These are phyloP conservation scores for Thuidium tamariscinum DNA, from an alignment of 225 moss, liverwort and hornwort genomes.

Conservation along the genomic window DNA sequence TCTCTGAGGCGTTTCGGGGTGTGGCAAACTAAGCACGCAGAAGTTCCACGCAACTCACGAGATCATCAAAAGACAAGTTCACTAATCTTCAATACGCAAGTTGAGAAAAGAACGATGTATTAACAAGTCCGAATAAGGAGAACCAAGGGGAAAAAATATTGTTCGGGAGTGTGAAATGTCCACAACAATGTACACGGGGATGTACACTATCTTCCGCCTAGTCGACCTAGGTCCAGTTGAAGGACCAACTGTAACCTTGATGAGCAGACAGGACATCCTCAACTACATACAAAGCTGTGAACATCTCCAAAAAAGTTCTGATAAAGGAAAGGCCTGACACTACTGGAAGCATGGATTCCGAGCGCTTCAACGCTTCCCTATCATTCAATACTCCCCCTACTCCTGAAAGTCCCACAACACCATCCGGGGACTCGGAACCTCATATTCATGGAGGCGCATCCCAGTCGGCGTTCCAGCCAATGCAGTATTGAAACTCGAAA, in stretches of 20 bases:
- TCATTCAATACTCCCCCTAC: not conserved
- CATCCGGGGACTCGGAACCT: slow-evolving; percentile 45
- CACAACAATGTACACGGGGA: not conserved
- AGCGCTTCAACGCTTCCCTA: not conserved
- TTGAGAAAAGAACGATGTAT: slow-evolving; percentile 4
- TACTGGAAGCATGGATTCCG: not conserved
- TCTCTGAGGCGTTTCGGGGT: no score
- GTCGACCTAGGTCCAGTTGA: not conserved
- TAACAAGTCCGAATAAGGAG: slow-evolving; percentile 22
- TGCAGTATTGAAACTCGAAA: slow-evolving; percentile 15
- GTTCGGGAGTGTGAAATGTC: not conserved
- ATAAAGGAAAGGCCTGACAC: not conserved
- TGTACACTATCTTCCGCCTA: not conserved
- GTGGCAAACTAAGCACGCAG: not conserved
- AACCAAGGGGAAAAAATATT: not conserved
- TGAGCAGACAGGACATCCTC: not conserved
- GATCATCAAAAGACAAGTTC: no score
- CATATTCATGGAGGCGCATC: slow-evolving; percentile 38
- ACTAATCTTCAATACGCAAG: not conserved
- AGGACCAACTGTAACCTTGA: not conserved
- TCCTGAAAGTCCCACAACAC: slow-evolving; percentile 53
- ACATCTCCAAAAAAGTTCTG: not conserved
- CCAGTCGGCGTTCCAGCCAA: slow-evolving; percentile 24
- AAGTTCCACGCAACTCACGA: not conserved
- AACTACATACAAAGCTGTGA: not conserved